Percentiles rank a stretch among this genome's conserved stretches.
phyloP scores from a whole-genome alignment of 2,329 filamentous ascomycete genomes.

The Beauveria sp. region DNA sequence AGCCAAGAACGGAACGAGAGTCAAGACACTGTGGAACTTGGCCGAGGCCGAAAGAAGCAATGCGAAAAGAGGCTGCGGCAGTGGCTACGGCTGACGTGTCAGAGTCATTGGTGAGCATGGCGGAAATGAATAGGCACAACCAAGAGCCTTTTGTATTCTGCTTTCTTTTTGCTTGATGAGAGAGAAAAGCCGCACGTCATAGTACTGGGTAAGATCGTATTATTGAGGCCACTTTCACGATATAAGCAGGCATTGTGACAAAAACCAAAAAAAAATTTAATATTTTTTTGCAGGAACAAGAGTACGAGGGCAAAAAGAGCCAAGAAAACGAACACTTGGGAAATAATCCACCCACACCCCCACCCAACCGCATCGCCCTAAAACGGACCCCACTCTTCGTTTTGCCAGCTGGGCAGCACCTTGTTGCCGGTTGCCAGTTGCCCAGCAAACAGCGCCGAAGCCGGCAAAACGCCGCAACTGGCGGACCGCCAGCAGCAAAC shows the following conservation, averaged over 20 bases:
- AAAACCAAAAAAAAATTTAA: too few relatives aligned
- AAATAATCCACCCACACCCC: background rate
- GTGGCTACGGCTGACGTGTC: background rate
- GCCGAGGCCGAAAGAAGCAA: slow-evolving; percentile 5
- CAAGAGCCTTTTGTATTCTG: background rate
- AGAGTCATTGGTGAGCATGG: background rate
- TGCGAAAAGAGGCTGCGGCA: background rate
- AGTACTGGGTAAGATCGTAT: background rate
- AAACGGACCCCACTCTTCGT: background rate
- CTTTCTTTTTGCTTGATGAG: background rate
- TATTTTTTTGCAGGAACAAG: too few relatives aligned
- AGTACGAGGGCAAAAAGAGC: too few relatives aligned
- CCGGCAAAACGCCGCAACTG: background rate
- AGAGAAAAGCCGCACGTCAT: background rate
- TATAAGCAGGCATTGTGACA: too few relatives aligned
- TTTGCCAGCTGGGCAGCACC: background rate
- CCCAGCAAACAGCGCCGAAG: background rate
- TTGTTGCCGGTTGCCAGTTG: too few relatives aligned
- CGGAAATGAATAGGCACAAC: background rate
- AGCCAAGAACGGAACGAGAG: slow-evolving; percentile 6
- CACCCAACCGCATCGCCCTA: background rate
- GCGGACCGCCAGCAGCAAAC: background rate
- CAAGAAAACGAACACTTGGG: background rate
- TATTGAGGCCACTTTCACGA: too few relatives aligned
- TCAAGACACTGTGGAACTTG: slow-evolving; percentile 9